Base-by-base conservation (phyloP, 2,329 filamentous ascomycete genomes). In the Calonectria pauciramosa region DNA sequence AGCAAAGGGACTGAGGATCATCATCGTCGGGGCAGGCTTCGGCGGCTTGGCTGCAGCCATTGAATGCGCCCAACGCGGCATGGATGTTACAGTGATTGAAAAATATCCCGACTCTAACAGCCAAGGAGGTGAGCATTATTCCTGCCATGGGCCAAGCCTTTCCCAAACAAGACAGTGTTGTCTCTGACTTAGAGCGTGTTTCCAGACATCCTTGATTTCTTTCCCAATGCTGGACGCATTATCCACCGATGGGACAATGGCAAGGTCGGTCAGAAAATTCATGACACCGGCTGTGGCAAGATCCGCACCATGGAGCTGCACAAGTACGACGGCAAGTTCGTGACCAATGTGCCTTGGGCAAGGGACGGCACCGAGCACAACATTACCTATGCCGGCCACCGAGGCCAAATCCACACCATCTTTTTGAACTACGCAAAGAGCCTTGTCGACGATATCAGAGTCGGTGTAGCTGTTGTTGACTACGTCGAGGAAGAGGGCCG, bases 41-140 rank as follows among this genome's bases (percentile, higher is more conserved):
- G 70, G 70, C 51, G 70, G 70, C 30, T 32, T 72, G 11, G 51
- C 28, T 2, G 49, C 70, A 13, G 70, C 70, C n/a, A 63, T 72
- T 44, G 70, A 72, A n/a, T 73, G 71, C n/a, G 71, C 71, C 56
- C 34, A 70, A 11, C 71, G 71, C 20, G 71, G 71, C 56, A 70
- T 73, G 71, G 38, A 73, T 44, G 71, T 73, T 6, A 70, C 71
- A 2, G 65, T 73, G 32, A 36, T 73, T 49, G 71, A 73, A n/a
- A 73, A 73, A 32, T 66, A 73, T 56, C 66, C 71, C n/a, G 71
- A 73, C 56, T 73, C 71, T 6, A 73, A 73, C 38, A 73, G 66
- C 23, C 66, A 73, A 34, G 71, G 71, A 38, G 71, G 71, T 66
- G 56, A 59, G 64, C 30, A 26, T 28, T n/a, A 47, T 64, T 30